These are phyloP conservation scores for Rhodotorula glutinis DNA, from an alignment of 1,284 basidiomycete species.

Conservation along the genomic window DNA sequence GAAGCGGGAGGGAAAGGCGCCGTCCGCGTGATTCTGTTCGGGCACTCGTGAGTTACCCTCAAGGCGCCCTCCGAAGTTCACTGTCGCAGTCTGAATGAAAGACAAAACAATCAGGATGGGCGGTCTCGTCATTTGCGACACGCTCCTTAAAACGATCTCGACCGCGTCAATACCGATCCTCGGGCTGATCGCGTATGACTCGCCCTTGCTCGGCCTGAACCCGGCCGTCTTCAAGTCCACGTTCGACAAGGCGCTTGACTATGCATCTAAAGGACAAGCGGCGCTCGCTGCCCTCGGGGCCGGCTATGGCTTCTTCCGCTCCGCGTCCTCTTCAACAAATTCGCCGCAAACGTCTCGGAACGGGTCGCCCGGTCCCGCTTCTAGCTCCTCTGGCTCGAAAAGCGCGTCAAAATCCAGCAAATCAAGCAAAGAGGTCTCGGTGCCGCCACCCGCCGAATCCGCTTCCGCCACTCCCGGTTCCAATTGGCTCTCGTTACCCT, in stretches of 20 bases:
- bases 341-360: background rate
- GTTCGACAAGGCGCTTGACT: conserved; percentile 33
- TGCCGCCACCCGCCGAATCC: conserved; percentile 10
- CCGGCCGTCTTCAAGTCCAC: conserved; percentile 35
- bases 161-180: conserved; percentile 29
- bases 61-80: too few relatives aligned
- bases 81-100: background rate
- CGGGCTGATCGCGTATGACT: conserved; percentile 36
- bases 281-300: conserved; percentile 30
- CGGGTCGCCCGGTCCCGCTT: background rate
- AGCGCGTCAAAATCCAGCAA: background rate
- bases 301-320: conserved; percentile 26
- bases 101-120: conserved; percentile 29
- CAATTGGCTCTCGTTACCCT: conserved; percentile 11
- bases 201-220: conserved; percentile 34
- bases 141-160: conserved; percentile 25
- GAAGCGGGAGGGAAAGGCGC: conserved; percentile 25
- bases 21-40: conserved; percentile 24
- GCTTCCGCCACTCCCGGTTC: conserved; percentile 14
- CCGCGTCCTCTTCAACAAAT: background rate
- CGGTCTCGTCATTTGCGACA: conserved; percentile 38
- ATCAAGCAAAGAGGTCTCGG: background rate
- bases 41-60: conserved; percentile 34
- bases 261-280: conserved; percentile 33
- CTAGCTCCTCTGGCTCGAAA: background rate